Conservation (phyloP, 2,329 filamentous ascomycete genomes). For the Talaromyces sp. region DNA sequence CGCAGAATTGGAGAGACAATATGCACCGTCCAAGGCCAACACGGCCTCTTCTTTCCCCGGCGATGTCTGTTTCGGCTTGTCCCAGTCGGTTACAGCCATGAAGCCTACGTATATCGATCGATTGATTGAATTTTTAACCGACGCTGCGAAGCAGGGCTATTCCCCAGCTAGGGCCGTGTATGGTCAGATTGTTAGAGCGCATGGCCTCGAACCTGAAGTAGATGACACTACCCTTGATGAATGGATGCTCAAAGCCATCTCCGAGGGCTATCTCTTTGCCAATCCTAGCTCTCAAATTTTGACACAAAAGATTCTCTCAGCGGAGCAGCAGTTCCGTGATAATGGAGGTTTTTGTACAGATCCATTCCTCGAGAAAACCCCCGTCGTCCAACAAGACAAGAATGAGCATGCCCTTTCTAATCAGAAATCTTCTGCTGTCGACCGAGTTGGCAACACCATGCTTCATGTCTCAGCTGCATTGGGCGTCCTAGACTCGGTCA, state of each 20-base stretch:
- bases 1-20: constrained; percentile 20
- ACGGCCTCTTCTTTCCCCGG: constrained; percentile 13
- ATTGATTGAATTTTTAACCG: constrained; percentile 17
- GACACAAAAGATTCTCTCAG: constrained; percentile 11
- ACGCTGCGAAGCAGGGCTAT: constrained; percentile 16
- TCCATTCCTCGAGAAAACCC: constrained; percentile 17
- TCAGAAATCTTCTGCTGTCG: constrained; percentile 14
- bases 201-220: constrained; percentile 15
- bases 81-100: constrained; percentile 20
- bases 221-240: constrained; percentile 13
- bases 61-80: constrained; percentile 22
- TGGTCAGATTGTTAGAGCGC: constrained; percentile 20
- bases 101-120: constrained; percentile 19
- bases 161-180: constrained; percentile 22
- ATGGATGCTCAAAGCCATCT: constrained; percentile 19
- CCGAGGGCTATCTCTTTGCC: constrained; percentile 20
- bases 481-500: constrained; percentile 13
- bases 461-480: constrained; percentile 21
- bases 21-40: constrained; percentile 13
- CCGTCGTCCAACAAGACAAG: constrained; percentile 6
- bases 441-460: constrained; percentile 20
- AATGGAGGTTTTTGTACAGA: constrained; percentile 20
- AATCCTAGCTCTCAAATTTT: constrained; percentile 3
- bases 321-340: constrained; percentile 16
- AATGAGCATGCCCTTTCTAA: background rate